Evolutionary conservation across 805 yeast genomes (phyloP).

Genomic region (Clavispora fructus): DNA sequence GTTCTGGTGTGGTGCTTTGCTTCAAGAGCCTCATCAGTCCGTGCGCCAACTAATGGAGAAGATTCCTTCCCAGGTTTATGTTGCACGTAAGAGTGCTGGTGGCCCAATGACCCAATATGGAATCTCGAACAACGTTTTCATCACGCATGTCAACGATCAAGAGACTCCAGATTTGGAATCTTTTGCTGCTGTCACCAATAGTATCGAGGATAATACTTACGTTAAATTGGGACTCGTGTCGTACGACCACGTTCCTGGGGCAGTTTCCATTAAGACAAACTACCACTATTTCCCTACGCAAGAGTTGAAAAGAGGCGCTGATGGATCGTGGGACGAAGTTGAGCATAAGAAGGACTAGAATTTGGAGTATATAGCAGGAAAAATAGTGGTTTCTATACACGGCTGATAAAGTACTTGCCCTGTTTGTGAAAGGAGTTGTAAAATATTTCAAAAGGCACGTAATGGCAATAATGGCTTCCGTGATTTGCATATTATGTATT

Average conservation of each 20-base stretch:
- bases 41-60: constrained; percentile 77
- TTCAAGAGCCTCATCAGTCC: constrained; percentile 90
- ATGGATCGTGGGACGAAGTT: constrained; percentile 45
- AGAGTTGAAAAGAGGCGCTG: constrained; percentile 44
- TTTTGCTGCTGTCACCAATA: constrained; percentile 60
- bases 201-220: constrained; percentile 74
- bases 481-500: too few relatives aligned
- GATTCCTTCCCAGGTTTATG: constrained; percentile 80
- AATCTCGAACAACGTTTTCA: constrained; percentile 72
- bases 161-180: constrained; percentile 66
- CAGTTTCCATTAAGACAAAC: constrained; percentile 79
- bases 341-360: constrained; percentile 33
- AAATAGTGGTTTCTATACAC: neutral
- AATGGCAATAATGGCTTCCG: too few relatives aligned
- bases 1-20: constrained; percentile 76
- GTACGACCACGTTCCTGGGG: constrained; percentile 82
- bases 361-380: neutral
- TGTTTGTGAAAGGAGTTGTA: too few relatives aligned
- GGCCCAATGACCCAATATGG: constrained; percentile 86
- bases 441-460: too few relatives aligned
- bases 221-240: constrained; percentile 77
- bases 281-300: constrained; percentile 83
- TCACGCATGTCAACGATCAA: constrained; percentile 80
- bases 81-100: constrained; percentile 68
- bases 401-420: neutral